Evolutionary conservation across 2,329 filamentous ascomycete species (phyloP).

Genomic region (Hymenoscyphus fructigenus): DNA sequence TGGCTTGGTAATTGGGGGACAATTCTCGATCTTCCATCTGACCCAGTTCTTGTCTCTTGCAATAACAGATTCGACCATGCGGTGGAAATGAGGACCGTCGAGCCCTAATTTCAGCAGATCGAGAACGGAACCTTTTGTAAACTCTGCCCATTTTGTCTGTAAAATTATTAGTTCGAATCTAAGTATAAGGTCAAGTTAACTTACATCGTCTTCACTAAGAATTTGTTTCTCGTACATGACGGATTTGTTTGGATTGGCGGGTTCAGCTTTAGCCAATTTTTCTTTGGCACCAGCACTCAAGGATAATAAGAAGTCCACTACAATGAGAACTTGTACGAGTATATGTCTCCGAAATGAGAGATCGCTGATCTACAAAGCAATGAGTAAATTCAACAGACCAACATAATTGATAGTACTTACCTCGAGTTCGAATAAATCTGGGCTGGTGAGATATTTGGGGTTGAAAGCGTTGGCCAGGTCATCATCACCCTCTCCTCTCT

Average conservation of each 20-base stretch:
- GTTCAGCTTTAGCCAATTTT: conserved; percentile 66
- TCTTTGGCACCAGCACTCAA: conserved; percentile 79
- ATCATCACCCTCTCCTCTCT: conserved; percentile 58
- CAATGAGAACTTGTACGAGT: conserved; percentile 89
- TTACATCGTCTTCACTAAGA: conserved; percentile 79
- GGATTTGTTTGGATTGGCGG: conserved; percentile 67
- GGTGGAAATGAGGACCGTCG: conserved; percentile 90
- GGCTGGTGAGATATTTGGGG: conserved; percentile 96
- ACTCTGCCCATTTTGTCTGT: conserved; percentile 78
- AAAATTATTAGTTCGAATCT: not conserved
- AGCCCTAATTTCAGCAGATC: conserved; percentile 76
- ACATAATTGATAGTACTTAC: conserved; percentile 44
- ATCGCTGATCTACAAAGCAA: conserved; percentile 71
- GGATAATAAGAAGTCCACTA: conserved; percentile 93
- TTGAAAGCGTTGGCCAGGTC: conserved; percentile 79
- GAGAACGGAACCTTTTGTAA: conserved; percentile 76
- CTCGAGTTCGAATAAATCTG: conserved; percentile 93
- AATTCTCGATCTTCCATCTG: conserved; percentile 95
- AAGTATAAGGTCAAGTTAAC: conserved; percentile 29
- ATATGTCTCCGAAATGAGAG: conserved; percentile 92
- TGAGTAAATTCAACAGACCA: conserved; percentile 28
- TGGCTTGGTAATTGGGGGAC: conserved; percentile 78
- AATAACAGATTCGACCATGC: conserved; percentile 95
- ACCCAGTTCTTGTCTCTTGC: conserved; percentile 98
- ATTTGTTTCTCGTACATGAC: conserved; percentile 77